A percentile compares a stretch with the other conserved stretches of the same genome.
Conservation (phyloP, 139 green algal species). For the Edaphochlamys debaryana region DNA sequence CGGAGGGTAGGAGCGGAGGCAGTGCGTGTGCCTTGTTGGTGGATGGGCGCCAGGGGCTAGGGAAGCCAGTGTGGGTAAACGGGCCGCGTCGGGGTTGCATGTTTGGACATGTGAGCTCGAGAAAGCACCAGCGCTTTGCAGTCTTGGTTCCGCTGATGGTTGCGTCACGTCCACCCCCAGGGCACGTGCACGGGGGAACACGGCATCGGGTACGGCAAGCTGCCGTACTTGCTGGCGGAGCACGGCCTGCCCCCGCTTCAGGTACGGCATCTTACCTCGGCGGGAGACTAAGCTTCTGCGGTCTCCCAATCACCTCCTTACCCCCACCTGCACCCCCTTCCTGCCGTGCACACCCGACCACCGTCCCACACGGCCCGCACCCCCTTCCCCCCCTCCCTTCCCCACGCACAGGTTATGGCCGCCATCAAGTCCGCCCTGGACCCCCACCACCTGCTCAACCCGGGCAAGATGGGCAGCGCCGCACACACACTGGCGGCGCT, state of each 20-base stretch:
- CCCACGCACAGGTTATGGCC: slow-evolving; percentile 55
- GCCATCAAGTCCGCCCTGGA: slow-evolving; percentile 71
- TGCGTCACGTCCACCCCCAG: not conserved
- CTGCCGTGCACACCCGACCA: no score
- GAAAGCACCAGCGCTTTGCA: no score
- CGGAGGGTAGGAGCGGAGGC: not conserved
- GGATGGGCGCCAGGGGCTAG: not conserved
- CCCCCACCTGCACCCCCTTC: no score
- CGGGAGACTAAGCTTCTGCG: no score
- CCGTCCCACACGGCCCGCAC: no score
- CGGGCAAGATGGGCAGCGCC: slow-evolving; percentile 73
- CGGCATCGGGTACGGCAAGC: slow-evolving; percentile 68
- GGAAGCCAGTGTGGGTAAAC: not conserved
- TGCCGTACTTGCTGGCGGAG: slow-evolving; percentile 59
- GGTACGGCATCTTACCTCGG: not conserved
- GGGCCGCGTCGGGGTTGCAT: no score
- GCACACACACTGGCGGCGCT: not conserved
- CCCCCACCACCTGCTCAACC: slow-evolving; percentile 74
- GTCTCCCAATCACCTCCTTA: no score
- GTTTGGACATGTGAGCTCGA: no score
- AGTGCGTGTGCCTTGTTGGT: not conserved
- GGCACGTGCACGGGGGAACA: slow-evolving; percentile 61
- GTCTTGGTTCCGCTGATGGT: no score
- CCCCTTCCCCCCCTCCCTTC: no score
- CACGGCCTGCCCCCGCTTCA: slow-evolving; percentile 58